These are phyloP conservation scores for Candida insectalens DNA, from an alignment of 805 yeast genomes.

Conservation along the genomic window DNA sequence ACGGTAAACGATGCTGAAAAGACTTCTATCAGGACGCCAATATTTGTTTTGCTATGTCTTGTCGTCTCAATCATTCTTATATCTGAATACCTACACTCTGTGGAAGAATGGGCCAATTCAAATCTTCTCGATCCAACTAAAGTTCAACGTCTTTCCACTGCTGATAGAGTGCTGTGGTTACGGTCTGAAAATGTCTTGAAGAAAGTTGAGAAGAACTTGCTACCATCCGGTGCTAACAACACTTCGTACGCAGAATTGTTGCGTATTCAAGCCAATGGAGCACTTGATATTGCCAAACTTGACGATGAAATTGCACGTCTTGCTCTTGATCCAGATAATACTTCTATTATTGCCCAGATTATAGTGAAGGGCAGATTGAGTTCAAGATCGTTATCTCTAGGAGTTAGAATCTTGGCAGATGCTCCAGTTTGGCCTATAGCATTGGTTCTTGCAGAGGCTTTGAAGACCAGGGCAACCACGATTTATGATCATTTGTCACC, in stretches of 20 bases:
- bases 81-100: conserved; percentile 48
- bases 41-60: conserved; percentile 62
- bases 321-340: conserved; percentile 35
- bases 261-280: conserved; percentile 49
- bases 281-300: conserved; percentile 38
- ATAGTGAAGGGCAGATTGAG: conserved; percentile 42
- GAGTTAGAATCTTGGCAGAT: conserved; percentile 70
- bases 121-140: conserved; percentile 12
- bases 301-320: conserved; percentile 41
- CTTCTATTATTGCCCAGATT: conserved; percentile 34
- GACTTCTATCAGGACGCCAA: conserved; percentile 65
- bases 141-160: conserved; percentile 15
- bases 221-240: conserved; percentile 40
- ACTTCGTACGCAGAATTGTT: conserved; percentile 50
- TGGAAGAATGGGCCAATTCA: conserved; percentile 43
- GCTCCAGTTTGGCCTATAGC: conserved; percentile 87
- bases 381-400: conserved; percentile 51
- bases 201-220: conserved; percentile 48
- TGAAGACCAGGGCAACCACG: conserved; percentile 51
- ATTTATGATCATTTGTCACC: conserved; percentile 15
- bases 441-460: conserved; percentile 68
- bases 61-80: conserved; percentile 53
- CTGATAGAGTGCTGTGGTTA: conserved; percentile 57
- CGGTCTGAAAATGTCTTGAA: conserved; percentile 50
- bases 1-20: conserved; percentile 55